phyloP scores from a whole-genome alignment of 2,329 filamentous ascomycete species.

The Aspergillus sojae region DNA sequence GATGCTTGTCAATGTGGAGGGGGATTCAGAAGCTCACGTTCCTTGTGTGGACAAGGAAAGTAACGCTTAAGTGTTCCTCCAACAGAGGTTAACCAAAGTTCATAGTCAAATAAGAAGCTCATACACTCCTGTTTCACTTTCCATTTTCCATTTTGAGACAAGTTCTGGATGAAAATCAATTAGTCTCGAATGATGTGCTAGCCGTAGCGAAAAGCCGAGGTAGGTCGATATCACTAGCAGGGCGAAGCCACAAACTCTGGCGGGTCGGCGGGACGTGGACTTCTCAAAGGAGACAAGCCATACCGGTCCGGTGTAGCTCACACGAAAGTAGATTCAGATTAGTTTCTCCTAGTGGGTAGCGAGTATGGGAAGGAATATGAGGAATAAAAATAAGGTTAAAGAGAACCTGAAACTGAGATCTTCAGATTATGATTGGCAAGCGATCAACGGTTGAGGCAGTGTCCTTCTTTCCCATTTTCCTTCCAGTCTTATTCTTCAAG shows the following conservation, averaged over 20 bases:
- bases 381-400: constrained; percentile 3
- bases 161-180: neutral
- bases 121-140: neutral
- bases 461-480: neutral
- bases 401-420: neutral
- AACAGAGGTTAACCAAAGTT: neutral
- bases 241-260: neutral
- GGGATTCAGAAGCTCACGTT: neutral
- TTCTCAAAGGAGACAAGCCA: neutral
- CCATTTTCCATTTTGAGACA: neutral
- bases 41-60: neutral
- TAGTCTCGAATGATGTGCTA: neutral
- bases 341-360: neutral
- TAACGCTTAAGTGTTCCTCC: neutral
- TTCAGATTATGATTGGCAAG: neutral
- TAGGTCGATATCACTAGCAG: neutral
- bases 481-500: neutral
- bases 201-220: neutral
- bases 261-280: neutral
- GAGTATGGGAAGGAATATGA: neutral
- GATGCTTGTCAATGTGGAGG: neutral
- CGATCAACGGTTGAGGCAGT: neutral
- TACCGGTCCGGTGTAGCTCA: constrained; percentile 2
- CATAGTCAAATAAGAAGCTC: neutral
- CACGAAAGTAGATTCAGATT: neutral